Evolutionary conservation across 495 filamentous ascomycete genomes (phyloP).

Genomic region (Talaromyces proteolyticus): DNA sequence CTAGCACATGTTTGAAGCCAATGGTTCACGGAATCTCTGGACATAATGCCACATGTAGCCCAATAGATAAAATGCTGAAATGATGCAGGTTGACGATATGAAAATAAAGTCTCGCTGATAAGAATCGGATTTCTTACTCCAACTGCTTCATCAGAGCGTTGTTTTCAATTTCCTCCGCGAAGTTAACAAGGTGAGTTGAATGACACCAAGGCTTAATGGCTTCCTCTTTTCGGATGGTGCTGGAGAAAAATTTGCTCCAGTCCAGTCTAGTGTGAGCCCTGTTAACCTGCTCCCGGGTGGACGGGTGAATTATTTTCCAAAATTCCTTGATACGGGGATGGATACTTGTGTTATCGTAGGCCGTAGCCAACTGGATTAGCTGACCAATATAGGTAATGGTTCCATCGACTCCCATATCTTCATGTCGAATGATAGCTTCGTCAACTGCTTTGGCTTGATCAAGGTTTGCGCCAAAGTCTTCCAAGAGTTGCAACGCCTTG

Average conservation of each 20-base stretch:
- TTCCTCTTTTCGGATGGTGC: conserved; percentile 49
- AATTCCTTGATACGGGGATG: conserved; percentile 17
- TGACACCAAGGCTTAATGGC: conserved; percentile 66
- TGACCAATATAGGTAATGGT: conserved; percentile 61
- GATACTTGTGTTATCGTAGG: conserved; percentile 53
- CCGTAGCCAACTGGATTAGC: conserved; percentile 70
- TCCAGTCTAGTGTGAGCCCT: conserved; percentile 12
- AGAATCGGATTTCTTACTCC: too few relatives aligned
- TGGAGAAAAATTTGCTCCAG: conserved; percentile 20
- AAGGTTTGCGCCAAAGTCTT: conserved; percentile 26
- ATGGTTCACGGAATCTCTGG: too few relatives aligned
- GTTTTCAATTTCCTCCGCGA: conserved; percentile 51
- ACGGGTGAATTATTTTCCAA: conserved; percentile 10
- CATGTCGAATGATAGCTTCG: conserved; percentile 74
- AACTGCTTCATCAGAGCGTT: conserved; percentile 58
- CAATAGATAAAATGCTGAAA: too few relatives aligned
- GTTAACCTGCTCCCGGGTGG: conserved; percentile 12
- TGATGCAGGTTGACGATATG: too few relatives aligned
- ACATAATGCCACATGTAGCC: too few relatives aligned
- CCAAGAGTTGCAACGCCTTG: conserved; percentile 53
- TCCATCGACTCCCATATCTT: conserved; percentile 58
- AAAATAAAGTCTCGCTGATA: too few relatives aligned
- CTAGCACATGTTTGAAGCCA: too few relatives aligned
- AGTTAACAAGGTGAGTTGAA: conserved; percentile 61
- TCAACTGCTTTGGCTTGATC: conserved; percentile 48